Evolutionary conservation across 75 land plant genomes (phyloP).

Genomic region (Larix kaempferi): DNA sequence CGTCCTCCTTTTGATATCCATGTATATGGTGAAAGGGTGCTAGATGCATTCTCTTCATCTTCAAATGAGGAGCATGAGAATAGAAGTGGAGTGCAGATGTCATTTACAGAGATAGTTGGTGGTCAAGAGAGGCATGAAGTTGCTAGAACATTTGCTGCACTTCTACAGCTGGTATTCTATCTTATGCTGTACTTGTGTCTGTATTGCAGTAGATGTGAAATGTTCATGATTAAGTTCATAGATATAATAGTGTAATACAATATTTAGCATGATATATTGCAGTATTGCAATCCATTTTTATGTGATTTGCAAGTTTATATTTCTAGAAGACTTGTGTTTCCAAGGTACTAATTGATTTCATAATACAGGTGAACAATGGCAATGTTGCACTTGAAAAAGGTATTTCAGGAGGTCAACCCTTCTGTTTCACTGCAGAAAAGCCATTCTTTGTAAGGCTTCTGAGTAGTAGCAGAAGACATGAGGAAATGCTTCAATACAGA

Average conservation of each 20-base stretch:
- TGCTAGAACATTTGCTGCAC: constrained; percentile 84
- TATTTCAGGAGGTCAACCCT: constrained; percentile 7
- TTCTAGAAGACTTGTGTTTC: not conserved
- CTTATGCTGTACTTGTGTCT: not conserved
- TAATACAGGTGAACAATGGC: constrained; percentile 79
- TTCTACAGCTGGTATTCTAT: constrained; percentile 74
- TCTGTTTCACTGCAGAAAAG: constrained; percentile 60
- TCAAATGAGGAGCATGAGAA: constrained; percentile 3
- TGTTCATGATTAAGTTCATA: not conserved
- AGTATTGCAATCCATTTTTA: not conserved
- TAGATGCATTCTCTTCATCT: constrained; percentile 41
- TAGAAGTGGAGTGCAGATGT: constrained; percentile 18
- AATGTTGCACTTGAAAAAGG: constrained; percentile 57
- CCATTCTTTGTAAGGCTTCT: constrained; percentile 71
- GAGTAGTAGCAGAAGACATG: constrained; percentile 20
- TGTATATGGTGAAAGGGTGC: constrained; percentile 68
- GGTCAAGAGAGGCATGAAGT: constrained; percentile 76
- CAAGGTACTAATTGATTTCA: not conserved
- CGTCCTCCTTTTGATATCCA: constrained; percentile 89
- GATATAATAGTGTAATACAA: too few species aligned
- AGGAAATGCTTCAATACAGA: constrained; percentile 29
- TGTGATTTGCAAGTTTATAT: not conserved
- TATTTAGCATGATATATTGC: not conserved
- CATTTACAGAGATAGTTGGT: constrained; percentile 57
- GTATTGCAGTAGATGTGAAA: too few species aligned